Evolutionary conservation across 2,329 filamentous ascomycete genomes (phyloP).

Genomic region (Apiospora phragmitis): DNA sequence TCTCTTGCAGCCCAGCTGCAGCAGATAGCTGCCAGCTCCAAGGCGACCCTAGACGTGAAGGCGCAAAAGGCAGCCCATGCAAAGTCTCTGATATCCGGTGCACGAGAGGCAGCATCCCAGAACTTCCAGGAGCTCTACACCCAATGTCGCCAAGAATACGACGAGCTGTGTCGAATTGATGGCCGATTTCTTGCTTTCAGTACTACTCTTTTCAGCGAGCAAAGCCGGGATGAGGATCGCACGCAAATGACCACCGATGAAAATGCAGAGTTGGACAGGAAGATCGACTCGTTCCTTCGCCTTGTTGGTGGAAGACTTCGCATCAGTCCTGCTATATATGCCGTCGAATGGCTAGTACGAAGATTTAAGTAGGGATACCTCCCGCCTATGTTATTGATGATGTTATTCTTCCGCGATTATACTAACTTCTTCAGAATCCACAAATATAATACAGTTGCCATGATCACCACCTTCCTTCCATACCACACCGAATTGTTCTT

Average conservation of each 20-base stretch:
- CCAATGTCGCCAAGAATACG: slow-evolving; percentile 85
- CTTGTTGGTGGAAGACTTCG: slow-evolving; percentile 75
- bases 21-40: slow-evolving; percentile 86
- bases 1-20: slow-evolving; percentile 92
- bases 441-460: slow-evolving; percentile 78
- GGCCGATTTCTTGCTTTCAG: slow-evolving; percentile 73
- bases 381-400: neutral
- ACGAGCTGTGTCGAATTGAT: slow-evolving; percentile 88
- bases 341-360: slow-evolving; percentile 91
- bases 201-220: slow-evolving; percentile 84
- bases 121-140: slow-evolving; percentile 87
- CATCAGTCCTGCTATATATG: slow-evolving; percentile 84
- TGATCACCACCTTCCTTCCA: slow-evolving; percentile 86
- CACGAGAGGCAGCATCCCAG: slow-evolving; percentile 80
- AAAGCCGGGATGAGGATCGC: slow-evolving; percentile 87
- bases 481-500: slow-evolving; percentile 89
- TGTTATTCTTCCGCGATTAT: neutral
- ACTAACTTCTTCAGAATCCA: slow-evolving; percentile 65
- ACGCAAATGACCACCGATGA: slow-evolving; percentile 79
- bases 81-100: slow-evolving; percentile 92
- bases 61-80: slow-evolving; percentile 89
- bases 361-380: slow-evolving; percentile 69
- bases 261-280: slow-evolving; percentile 77
- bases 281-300: slow-evolving; percentile 79
- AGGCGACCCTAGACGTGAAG: slow-evolving; percentile 87